Base-by-base conservation (phyloP, 83 land plant genomes). In the Picea engelmannii region DNA sequence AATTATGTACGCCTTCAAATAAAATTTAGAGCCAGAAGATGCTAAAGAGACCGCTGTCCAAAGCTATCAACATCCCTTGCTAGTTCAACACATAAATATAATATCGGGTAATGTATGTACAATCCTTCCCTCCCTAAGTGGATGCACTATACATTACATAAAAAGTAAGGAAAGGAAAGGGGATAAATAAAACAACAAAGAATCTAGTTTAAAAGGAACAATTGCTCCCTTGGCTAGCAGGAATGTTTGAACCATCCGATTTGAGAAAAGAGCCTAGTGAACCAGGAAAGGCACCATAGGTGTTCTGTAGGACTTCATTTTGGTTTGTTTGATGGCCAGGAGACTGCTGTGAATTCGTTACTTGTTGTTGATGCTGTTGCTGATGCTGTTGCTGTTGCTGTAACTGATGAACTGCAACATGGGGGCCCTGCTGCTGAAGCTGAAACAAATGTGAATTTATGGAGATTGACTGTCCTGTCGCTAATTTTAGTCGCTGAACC, bases 401-500 rank as follows among this genome's bases (percentile, higher is more conserved):
- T 38, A 16, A 38, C 16, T 70, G 75, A 70, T 70, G 75, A 31
- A 70, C 75, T 31, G 75, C 25, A 16, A 70, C 75, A 25, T 70
- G 75, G 8, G 75, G 18, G 20, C 44, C 20, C 25, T 70, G 75
- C 40, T 70, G 75, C 25, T 70, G 75, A 70, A 70, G 75, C 75
- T 70, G 75, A 31, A 70, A 70, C 75, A 70, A 25, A 31, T 70
- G 75, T 31, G 75, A 70, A 70, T 70, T 70, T 44, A 70, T 70
- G 44, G 75, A 17, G 25, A 31, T 27, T 8, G 31, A 16, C 40
- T 89, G 86, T 62, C 91, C 91, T 20, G 88, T 89, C 9, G 86
- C 91, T 20, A 89, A 68, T 83, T 89, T 89, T 65, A 89, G 82
- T 8, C 89, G 83, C 69, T 89, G 91, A 3, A 89, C 89, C 67